Evolutionary conservation across 2,329 filamentous ascomycete genomes (phyloP).

Genomic region (Helotiales sp.): DNA sequence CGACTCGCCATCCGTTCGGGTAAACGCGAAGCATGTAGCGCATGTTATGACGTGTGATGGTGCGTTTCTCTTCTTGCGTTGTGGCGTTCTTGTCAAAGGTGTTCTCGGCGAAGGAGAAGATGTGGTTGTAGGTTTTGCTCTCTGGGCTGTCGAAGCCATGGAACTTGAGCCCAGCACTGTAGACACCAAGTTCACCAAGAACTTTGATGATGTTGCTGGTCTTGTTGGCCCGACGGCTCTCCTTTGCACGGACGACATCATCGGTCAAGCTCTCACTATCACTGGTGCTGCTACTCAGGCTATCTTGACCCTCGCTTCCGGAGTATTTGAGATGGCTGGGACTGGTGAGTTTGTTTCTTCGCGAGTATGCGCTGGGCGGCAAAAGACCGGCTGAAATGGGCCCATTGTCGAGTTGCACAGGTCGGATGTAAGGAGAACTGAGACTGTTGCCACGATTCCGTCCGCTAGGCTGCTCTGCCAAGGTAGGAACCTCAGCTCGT

Average conservation of each 20-base stretch:
- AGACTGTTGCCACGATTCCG: slow-evolving; percentile 71
- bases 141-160: slow-evolving; percentile 77
- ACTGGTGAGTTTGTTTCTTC: slow-evolving; percentile 27
- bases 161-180: slow-evolving; percentile 78
- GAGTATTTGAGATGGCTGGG: slow-evolving; percentile 33
- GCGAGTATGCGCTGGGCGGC: slow-evolving; percentile 55
- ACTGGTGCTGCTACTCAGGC: slow-evolving; percentile 68
- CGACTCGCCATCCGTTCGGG: slow-evolving; percentile 79
- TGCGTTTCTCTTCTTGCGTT: slow-evolving; percentile 74
- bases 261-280: slow-evolving; percentile 77
- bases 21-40: slow-evolving; percentile 93
- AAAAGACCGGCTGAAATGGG: slow-evolving; percentile 57
- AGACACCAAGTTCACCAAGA: slow-evolving; percentile 84
- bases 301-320: slow-evolving; percentile 49
- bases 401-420: slow-evolving; percentile 63
- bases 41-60: slow-evolving; percentile 89
- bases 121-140: slow-evolving; percentile 88
- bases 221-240: slow-evolving; percentile 64
- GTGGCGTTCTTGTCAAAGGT: slow-evolving; percentile 83
- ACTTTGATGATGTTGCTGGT: slow-evolving; percentile 84
- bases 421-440: slow-evolving; percentile 75
- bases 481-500: slow-evolving; percentile 46
- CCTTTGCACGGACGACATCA: slow-evolving; percentile 52
- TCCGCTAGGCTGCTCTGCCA: slow-evolving; percentile 53
- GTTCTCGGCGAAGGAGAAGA: slow-evolving; percentile 92